Evolutionary conservation across 163 green algal species (phyloP), one percentile per base, ranked within the genome.

Genomic region (Scenedesmus sp.): DNA sequence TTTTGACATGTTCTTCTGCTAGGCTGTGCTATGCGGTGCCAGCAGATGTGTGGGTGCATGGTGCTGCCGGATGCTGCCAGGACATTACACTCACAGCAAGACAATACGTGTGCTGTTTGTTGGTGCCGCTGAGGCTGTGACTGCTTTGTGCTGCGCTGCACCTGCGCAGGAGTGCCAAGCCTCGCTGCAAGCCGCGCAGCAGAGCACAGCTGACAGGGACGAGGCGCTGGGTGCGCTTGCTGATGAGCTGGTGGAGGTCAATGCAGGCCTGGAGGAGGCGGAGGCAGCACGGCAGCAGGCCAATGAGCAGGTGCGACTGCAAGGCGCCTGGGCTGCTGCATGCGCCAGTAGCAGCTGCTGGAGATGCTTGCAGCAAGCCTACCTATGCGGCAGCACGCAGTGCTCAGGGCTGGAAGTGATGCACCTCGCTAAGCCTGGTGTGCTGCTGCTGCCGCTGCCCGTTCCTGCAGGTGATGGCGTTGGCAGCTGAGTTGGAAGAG

Each of bases 211-310:
- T 70, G 85, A 90, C 16, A 49, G 85, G 33, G 85, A 90, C 40
- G 33, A 72, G 30, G 85, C 85, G 12, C 44, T 90, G 30, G 85
- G 84, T 40, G 85, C 73, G 3, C 68, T 90, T 18, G 85, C 85
- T 53, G 85, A 90, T 53, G 85, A 90, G 68, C 73, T 84, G 73
- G 85, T 90, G 85, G 85, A 89, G 65, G 59, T 59, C 59, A 81
- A 83, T 42, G 70, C 53, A 33, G 49, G 24, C 24, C 42, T 81
- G 30, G 85, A 83, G 37, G 73, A 46, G 37, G 73, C 73, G 6
- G 73, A 49, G n/a, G 40, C 43, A 51, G 44, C 65, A 42, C 61
- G 3, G 30, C n/a, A 83, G 68, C 43, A 90, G 44, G 30, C 51
- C 6, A 68, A 90, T 26, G n/a, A 90, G 44, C 85, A 90, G 85